These are phyloP conservation scores for Leucosporidium creatinivorum DNA, from an alignment of 768 basidiomycete species.

Conservation along the genomic window DNA sequence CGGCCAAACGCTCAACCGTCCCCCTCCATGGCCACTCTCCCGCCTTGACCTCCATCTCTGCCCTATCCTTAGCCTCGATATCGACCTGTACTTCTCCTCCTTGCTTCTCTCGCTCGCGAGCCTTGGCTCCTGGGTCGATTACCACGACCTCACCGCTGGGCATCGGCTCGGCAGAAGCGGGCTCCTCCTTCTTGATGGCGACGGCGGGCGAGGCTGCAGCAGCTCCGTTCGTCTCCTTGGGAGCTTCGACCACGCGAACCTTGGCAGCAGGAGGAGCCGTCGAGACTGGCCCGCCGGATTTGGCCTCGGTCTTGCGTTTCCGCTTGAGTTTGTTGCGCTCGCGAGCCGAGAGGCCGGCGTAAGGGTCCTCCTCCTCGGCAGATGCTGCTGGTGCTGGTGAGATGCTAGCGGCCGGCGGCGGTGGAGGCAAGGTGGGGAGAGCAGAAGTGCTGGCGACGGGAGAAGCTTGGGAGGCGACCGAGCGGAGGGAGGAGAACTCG, in stretches of 20 bases:
- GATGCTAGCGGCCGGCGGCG: slow-evolving; percentile 6
- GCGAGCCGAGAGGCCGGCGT: slow-evolving; percentile 66
- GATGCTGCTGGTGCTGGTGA: background rate
- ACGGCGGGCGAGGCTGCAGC: background rate
- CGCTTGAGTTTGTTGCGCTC: slow-evolving; percentile 91
- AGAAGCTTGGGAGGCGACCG: background rate
- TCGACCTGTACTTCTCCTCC: slow-evolving; percentile 57
- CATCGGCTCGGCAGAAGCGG: background rate
- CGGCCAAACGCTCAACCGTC: slow-evolving; percentile 34
- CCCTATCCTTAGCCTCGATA: background rate
- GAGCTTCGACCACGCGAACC: slow-evolving; percentile 39
- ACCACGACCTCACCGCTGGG: slow-evolving; percentile 49
- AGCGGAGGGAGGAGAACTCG: background rate
- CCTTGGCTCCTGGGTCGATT: slow-evolving; percentile 44
- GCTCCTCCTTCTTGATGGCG: slow-evolving; percentile 1
- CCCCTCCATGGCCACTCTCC: slow-evolving; percentile 70
- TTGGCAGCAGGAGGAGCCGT: slow-evolving; percentile 42
- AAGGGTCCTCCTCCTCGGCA: slow-evolving; percentile 32
- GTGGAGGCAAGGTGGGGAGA: background rate
- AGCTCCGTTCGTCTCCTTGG: slow-evolving; percentile 7
- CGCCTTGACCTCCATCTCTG: slow-evolving; percentile 63
- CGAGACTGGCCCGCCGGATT: slow-evolving; percentile 7
- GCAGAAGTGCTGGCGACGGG: slow-evolving; percentile 10
- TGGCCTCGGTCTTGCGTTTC: slow-evolving; percentile 67
- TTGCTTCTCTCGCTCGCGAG: slow-evolving; percentile 41